These are phyloP conservation scores for Phytophthora pini DNA, from an alignment of 352 stramenopile species.

Conservation along the genomic window DNA sequence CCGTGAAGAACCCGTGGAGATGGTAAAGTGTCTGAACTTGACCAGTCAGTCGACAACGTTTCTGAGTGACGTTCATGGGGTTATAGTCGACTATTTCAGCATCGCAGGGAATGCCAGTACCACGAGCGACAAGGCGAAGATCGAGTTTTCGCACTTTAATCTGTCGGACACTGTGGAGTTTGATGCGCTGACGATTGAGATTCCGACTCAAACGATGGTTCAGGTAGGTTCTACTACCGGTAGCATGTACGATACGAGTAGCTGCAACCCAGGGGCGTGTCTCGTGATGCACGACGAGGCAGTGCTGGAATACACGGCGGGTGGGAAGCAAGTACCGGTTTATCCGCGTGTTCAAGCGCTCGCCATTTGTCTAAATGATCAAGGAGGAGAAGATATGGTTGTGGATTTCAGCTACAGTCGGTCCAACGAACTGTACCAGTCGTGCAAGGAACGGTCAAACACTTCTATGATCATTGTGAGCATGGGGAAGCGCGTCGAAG, in stretches of 20 bases:
- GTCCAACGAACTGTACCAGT: constrained; percentile 9
- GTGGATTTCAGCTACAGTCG: neutral
- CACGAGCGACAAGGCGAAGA: constrained; percentile 4
- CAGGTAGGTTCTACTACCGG: neutral
- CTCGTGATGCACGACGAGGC: neutral
- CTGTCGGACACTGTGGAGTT: constrained; percentile 5
- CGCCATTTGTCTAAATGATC: constrained; percentile 20
- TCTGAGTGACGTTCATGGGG: neutral
- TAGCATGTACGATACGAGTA: neutral
- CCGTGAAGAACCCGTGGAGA: no score
- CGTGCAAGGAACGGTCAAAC: constrained; percentile 15
- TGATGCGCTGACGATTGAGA: constrained; percentile 19
- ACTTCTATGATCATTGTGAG: constrained; percentile 24
- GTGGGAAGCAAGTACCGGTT: neutral
- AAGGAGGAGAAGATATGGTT: constrained; percentile 2
- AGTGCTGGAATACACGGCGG: constrained; percentile 7
- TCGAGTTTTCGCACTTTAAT: constrained; percentile 22
- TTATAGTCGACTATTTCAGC: constrained; percentile 13
- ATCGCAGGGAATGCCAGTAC: constrained; percentile 12
- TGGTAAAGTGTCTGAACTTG: constrained; percentile 7
- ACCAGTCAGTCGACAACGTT: constrained; percentile 3
- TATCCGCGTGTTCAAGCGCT: constrained; percentile 24
- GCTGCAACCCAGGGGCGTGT: constrained; percentile 10
- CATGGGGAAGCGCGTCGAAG: constrained; percentile 20
- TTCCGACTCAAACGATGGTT: constrained; percentile 19